Base-by-base conservation (phyloP, 176 grass and related monocot species). In the Carex cristatella region DNA sequence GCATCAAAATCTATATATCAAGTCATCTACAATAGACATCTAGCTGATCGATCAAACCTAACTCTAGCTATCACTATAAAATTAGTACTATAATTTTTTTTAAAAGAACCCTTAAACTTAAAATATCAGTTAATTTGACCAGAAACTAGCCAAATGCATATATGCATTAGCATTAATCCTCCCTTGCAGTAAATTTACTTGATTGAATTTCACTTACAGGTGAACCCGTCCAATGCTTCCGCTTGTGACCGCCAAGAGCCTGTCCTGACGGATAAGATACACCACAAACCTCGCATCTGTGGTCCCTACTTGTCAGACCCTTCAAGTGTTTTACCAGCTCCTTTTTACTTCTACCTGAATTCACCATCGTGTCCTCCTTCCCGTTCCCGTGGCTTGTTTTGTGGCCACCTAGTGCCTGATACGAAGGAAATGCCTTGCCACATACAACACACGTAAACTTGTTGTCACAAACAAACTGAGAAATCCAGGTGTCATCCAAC, bases 221-320 rank as follows among this genome's bases (percentile, higher is more conserved):
- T 3, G 37, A 23, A 65, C 79, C 79, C 2, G 16, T 65, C 79
- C 79, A 82, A 62, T 82, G 79, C 13, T 82, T 82, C 58, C 79
- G 2, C 23, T 82, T 82, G 61, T 82, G 79, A 37, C 79, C 79
- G 2, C 79, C 79, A 4, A 82, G 61, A 66, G 79, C 79, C 58
- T 82, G 79, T 65, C 79, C 79, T 0, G 61, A 63, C 2, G 59
- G 42, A 64, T 27, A 82, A 18, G 7, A 63, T 3, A 14, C 19
- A 7, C 79, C 79, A 46, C 79, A 82, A 65, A 82, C 35, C 10
- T 66, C 79, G 18, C 79, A 82, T 10, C 18, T 18, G 58, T 82
- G 79, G 18, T 23, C 58, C 10, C 7, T 16, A 3, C 10, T 82
- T 61, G 18, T 48, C 79, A 65, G 59, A 12, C n/a, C 35, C 35